Evolutionary conservation across 257 asterid genomes (phyloP).

Genomic region (Solanum peruvianum): DNA sequence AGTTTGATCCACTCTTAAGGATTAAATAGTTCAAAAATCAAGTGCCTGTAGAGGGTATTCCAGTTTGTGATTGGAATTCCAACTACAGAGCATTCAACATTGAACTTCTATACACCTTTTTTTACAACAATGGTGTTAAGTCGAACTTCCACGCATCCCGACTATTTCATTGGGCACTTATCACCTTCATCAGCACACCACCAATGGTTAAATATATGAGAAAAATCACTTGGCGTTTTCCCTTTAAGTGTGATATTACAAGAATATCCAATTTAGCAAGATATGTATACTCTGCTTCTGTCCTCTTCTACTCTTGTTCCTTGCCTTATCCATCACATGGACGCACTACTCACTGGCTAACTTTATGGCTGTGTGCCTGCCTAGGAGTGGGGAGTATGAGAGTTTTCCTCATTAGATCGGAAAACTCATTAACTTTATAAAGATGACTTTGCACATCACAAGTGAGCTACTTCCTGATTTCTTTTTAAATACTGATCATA

Average conservation of each 20-base stretch:
- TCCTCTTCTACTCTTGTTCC: background rate
- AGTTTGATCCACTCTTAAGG: background rate
- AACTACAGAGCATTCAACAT: background rate
- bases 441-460: background rate
- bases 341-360: background rate
- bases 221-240: background rate
- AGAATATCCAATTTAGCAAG: background rate
- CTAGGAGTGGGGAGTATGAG: background rate
- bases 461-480: constrained; percentile 15
- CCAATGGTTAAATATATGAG: background rate
- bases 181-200: background rate
- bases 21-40: background rate
- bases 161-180: background rate
- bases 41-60: background rate
- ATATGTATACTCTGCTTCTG: background rate
- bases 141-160: background rate
- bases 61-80: background rate
- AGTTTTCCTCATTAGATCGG: background rate
- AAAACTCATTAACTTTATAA: background rate
- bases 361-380: background rate
- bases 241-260: background rate
- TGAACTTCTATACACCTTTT: background rate
- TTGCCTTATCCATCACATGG: background rate
- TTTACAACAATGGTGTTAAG: background rate
- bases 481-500: constrained; percentile 48